Evolutionary conservation across 2,329 filamentous ascomycete species (phyloP).

Genomic region (Colletotrichum acutatum): DNA sequence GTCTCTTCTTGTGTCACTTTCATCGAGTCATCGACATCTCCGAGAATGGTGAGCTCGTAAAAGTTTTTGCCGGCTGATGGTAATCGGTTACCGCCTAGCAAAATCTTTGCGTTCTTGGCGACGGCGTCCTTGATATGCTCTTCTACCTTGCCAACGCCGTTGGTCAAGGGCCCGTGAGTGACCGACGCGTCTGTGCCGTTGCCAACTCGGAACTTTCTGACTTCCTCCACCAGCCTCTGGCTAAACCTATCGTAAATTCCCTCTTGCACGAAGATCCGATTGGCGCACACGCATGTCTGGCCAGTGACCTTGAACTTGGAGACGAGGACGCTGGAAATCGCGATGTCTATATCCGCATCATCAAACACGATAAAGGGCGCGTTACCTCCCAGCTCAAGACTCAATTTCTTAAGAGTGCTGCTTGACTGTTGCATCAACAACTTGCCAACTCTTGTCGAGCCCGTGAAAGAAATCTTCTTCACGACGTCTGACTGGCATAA

Average conservation of each 20-base stretch:
- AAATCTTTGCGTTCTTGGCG: conserved; percentile 55
- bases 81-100: conserved; percentile 70
- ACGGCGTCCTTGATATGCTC: conserved; percentile 73
- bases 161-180: conserved; percentile 74
- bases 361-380: conserved; percentile 98
- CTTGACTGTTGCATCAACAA: conserved; percentile 91
- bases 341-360: conserved; percentile 87
- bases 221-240: conserved; percentile 75
- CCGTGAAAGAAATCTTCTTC: conserved; percentile 95
- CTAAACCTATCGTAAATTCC: conserved; percentile 83
- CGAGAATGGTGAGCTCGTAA: conserved; percentile 77
- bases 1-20: conserved; percentile 75
- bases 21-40: conserved; percentile 77
- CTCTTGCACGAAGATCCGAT: conserved; percentile 82
- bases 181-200: conserved; percentile 68
- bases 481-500: conserved; percentile 82
- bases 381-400: conserved; percentile 93
- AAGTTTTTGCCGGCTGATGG: conserved; percentile 75
- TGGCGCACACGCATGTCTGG: conserved; percentile 94
- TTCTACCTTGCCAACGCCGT: conserved; percentile 72
- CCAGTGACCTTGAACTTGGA: conserved; percentile 95
- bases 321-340: conserved; percentile 83
- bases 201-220: conserved; percentile 80
- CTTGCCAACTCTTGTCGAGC: conserved; percentile 76
- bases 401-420: conserved; percentile 83